A percentile compares a stretch with the other conserved stretches of the same genome.
phyloP scores from a whole-genome alignment of 1,284 basidiomycete genomes.

The Sporisorium sorghi region DNA sequence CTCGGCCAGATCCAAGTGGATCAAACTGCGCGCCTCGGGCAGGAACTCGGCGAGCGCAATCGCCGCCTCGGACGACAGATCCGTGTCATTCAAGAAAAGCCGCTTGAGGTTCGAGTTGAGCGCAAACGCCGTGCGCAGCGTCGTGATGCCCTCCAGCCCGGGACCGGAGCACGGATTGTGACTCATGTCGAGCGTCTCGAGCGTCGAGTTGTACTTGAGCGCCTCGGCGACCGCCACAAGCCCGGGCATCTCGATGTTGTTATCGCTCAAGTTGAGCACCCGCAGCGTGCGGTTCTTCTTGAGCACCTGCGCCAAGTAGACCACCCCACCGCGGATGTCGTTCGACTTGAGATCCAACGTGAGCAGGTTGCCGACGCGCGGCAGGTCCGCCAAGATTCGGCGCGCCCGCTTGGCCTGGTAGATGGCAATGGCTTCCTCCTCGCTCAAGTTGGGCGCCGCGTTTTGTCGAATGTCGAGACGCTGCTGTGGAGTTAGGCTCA shows the following conservation, averaged over 20 bases:
- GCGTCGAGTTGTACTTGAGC: slow-evolving; percentile 91
- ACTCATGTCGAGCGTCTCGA: slow-evolving; percentile 93
- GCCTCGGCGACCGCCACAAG: slow-evolving; percentile 87
- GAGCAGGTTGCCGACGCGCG: slow-evolving; percentile 83
- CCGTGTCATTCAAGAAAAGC: slow-evolving; percentile 87
- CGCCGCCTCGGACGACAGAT: slow-evolving; percentile 84
- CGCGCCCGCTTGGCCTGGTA: slow-evolving; percentile 55
- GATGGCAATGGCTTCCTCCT: slow-evolving; percentile 52
- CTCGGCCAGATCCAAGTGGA: slow-evolving; percentile 77
- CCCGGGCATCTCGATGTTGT: slow-evolving; percentile 86
- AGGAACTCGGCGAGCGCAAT: slow-evolving; percentile 96
- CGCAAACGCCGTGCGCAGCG: slow-evolving; percentile 84
- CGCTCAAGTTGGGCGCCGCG: slow-evolving; percentile 33
- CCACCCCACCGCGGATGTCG: slow-evolving; percentile 83
- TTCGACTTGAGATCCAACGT: slow-evolving; percentile 92
- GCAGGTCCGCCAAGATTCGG: slow-evolving; percentile 74
- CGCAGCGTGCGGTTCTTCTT: slow-evolving; percentile 95
- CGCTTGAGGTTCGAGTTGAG: slow-evolving; percentile 91
- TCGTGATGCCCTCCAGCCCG: slow-evolving; percentile 77
- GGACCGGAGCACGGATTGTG: slow-evolving; percentile 93
- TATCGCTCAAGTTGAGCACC: slow-evolving; percentile 91
- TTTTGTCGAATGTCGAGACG: slow-evolving; percentile 26
- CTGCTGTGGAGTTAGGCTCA: slow-evolving; percentile 36
- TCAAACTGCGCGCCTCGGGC: slow-evolving; percentile 84
- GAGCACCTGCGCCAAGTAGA: slow-evolving; percentile 91